Percentiles rank a stretch among this genome's conserved stretches.
These are phyloP conservation scores for Agapanthus africanus DNA, from an alignment of 106 monocot genomes.

Conservation along the genomic window DNA sequence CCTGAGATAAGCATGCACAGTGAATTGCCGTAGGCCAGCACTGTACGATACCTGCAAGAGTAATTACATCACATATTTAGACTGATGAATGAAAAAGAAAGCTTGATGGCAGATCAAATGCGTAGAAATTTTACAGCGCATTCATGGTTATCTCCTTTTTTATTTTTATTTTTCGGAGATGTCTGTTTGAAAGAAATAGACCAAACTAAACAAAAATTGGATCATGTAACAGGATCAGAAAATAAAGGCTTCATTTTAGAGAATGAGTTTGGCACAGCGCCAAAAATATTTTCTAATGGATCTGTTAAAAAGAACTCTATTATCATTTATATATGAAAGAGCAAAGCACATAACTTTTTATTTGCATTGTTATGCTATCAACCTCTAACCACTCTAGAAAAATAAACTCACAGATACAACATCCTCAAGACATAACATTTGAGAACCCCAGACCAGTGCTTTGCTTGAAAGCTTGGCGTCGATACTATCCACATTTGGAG, in stretches of 20 bases:
- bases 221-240: not conserved
- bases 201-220: not conserved
- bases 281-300: not conserved
- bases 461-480: slow-evolving; percentile 89
- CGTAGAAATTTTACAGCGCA: no score
- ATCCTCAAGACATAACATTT: slow-evolving; percentile 66
- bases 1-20: slow-evolving; percentile 61
- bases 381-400: not conserved
- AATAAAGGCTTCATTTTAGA: not conserved
- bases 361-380: not conserved
- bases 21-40: slow-evolving; percentile 70
- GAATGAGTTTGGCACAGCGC: not conserved
- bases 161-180: no score
- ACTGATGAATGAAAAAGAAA: no score
- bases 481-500: slow-evolving; percentile 19
- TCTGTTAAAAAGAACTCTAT: not conserved
- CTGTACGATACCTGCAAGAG: slow-evolving; percentile 65
- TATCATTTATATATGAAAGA: not conserved
- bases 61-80: slow-evolving; percentile 6
- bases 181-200: not conserved
- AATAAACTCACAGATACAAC: slow-evolving; percentile 78
- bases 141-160: no score
- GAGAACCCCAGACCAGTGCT: slow-evolving; percentile 80
- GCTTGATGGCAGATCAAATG: no score
- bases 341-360: not conserved